These are phyloP conservation scores for Alisma plantagoaquatica DNA, from an alignment of 106 monocot species.

Conservation along the genomic window DNA sequence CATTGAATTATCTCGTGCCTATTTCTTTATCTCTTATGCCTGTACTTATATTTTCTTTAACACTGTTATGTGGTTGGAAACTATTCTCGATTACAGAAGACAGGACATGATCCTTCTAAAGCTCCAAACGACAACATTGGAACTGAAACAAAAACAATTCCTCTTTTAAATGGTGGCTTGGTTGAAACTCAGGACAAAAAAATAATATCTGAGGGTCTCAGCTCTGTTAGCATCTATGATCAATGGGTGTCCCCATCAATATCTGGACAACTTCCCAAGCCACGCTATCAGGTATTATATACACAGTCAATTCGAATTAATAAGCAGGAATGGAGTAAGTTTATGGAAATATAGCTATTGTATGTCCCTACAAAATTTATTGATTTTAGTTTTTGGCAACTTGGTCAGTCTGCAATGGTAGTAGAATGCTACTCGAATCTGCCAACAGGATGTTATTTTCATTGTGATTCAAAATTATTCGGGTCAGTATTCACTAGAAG, in stretches of 20 bases:
- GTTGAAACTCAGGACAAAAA: constrained; percentile 68
- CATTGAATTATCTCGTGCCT: too few relatives aligned
- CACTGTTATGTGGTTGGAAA: too few relatives aligned
- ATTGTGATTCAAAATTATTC: too few relatives aligned
- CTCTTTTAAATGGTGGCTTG: constrained; percentile 43
- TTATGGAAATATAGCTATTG: background rate
- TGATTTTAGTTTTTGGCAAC: background rate
- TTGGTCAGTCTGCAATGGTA: background rate
- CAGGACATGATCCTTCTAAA: constrained; percentile 20
- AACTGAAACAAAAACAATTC: constrained; percentile 49
- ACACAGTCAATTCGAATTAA: constrained; percentile 16
- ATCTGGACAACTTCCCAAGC: constrained; percentile 53
- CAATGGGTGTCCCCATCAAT: constrained; percentile 62
- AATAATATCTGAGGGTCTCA: constrained; percentile 64
- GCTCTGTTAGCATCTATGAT: constrained; percentile 52
- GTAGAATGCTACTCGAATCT: background rate
- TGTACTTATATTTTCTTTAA: too few relatives aligned
- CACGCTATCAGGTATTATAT: constrained; percentile 41
- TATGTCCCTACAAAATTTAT: background rate
- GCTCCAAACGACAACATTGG: constrained; percentile 19
- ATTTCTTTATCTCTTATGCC: too few relatives aligned
- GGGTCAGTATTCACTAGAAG: too few relatives aligned
- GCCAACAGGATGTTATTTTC: background rate
- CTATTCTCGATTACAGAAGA: constrained; percentile 26
- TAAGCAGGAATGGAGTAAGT: background rate